phyloP scores from a whole-genome alignment of 768 basidiomycete species.

The Suillus paluster region DNA sequence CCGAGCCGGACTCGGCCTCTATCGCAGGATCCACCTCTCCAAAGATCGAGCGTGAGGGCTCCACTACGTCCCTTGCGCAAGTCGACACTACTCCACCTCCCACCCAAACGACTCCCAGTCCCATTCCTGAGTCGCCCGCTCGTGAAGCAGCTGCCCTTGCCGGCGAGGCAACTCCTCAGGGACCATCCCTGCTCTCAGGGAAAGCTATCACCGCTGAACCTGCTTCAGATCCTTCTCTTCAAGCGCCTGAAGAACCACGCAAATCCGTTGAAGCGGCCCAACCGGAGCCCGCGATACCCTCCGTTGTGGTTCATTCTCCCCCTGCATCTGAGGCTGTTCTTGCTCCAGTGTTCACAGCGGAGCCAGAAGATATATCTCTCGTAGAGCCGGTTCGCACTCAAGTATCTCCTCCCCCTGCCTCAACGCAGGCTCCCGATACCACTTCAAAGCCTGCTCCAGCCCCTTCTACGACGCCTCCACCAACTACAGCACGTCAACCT shows the following conservation, averaged over 20 bases:
- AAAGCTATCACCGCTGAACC: conserved; percentile 25
- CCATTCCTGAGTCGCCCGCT: conserved; percentile 72
- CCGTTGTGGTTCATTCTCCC: conserved; percentile 17
- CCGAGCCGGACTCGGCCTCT: conserved; percentile 32
- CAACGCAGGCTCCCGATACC: conserved; percentile 4
- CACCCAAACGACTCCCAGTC: conserved; percentile 37
- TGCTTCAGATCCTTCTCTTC: conserved; percentile 14
- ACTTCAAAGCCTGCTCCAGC: conserved; percentile 14
- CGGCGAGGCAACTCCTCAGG: conserved; percentile 35
- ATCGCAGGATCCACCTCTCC: conserved; percentile 30
- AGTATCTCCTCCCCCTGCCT: not conserved
- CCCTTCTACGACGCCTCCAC: conserved; percentile 15
- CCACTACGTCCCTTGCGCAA: conserved; percentile 34
- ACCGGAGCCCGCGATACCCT: conserved; percentile 18
- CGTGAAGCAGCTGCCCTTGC: conserved; percentile 54
- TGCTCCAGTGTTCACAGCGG: conserved; percentile 53
- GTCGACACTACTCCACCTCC: conserved; percentile 46
- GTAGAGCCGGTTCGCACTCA: not conserved
- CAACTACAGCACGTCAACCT: conserved; percentile 21
- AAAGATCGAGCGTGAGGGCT: conserved; percentile 33
- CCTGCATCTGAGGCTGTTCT: conserved; percentile 40
- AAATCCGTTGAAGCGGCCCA: not conserved
- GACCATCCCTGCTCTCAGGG: conserved; percentile 49
- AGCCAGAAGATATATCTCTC: conserved; percentile 44
- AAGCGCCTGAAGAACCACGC: conserved; percentile 12